Evolutionary conservation across 441 rosid genomes (phyloP).

Genomic region (Metrosideros polymorpha): DNA sequence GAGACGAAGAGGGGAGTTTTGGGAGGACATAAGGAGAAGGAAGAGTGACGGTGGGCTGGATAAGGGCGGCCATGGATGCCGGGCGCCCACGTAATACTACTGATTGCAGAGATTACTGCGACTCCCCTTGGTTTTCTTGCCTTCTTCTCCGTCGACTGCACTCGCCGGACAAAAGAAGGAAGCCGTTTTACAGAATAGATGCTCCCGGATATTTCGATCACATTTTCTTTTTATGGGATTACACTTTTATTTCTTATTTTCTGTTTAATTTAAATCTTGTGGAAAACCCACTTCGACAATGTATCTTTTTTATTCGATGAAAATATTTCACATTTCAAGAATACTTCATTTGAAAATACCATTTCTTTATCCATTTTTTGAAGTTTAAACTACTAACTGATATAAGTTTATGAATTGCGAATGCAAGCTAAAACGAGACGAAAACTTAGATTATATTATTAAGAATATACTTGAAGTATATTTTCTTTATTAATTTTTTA

Average conservation of each 20-base stretch:
- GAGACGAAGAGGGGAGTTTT: not conserved
- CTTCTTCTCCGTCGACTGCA: not conserved
- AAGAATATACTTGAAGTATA: not conserved
- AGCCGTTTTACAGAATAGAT: too few relatives aligned
- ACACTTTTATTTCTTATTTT: too few relatives aligned
- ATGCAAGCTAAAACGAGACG: accelerated
- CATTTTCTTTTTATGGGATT: too few relatives aligned
- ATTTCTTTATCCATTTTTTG: not conserved
- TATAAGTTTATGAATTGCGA: not conserved
- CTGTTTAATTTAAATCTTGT: too few relatives aligned
- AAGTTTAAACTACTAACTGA: not conserved
- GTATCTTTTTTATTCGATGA: not conserved
- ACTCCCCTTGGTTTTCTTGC: not conserved
- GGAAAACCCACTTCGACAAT: too few relatives aligned
- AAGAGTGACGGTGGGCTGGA: constrained; percentile 13
- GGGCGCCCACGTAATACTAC: constrained; percentile 3
- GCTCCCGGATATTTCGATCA: too few relatives aligned
- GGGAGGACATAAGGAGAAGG: not conserved
- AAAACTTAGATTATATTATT: not conserved
- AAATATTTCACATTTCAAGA: not conserved
- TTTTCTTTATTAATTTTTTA: too few relatives aligned
- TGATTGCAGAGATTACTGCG: not conserved
- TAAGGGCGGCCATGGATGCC: constrained; percentile 38
- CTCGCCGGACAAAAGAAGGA: too few relatives aligned
- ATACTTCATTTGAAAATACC: not conserved